These are phyloP conservation scores for Xylaria acuta DNA, from an alignment of 495 filamentous ascomycete species.

Conservation along the genomic window DNA sequence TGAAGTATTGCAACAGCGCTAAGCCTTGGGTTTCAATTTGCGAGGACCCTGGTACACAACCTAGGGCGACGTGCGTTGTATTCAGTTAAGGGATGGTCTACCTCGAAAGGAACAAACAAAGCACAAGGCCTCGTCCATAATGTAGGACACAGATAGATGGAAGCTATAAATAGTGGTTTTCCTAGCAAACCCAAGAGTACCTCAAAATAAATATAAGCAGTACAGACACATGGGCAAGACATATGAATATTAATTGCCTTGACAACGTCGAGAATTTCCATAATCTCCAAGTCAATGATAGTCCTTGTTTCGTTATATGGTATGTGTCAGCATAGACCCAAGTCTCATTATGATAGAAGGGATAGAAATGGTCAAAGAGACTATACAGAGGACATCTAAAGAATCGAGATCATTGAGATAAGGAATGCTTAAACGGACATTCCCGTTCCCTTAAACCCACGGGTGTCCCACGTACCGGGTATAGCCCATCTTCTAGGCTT, in stretches of 20 bases:
- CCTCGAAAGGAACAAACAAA: neutral
- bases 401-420: neutral
- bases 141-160: neutral
- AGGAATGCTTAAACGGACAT: neutral
- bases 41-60: neutral
- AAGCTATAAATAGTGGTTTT: neutral
- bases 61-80: neutral
- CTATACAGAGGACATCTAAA: neutral
- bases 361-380: neutral
- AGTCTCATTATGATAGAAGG: neutral
- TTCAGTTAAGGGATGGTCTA: neutral
- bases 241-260: neutral
- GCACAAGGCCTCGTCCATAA: neutral
- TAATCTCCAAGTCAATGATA: neutral
- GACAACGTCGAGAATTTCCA: neutral
- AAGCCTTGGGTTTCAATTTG: neutral
- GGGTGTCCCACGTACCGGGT: neutral
- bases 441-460: neutral
- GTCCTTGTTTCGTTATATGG: neutral
- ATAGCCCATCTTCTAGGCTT: neutral
- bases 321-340: neutral
- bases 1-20: neutral
- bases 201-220: neutral
- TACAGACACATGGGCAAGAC: neutral
- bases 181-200: neutral